Percentiles rank a stretch among this genome's conserved stretches.
Conservation (phyloP, 2,329 filamentous ascomycete species). For the Talaromyces sp. region DNA sequence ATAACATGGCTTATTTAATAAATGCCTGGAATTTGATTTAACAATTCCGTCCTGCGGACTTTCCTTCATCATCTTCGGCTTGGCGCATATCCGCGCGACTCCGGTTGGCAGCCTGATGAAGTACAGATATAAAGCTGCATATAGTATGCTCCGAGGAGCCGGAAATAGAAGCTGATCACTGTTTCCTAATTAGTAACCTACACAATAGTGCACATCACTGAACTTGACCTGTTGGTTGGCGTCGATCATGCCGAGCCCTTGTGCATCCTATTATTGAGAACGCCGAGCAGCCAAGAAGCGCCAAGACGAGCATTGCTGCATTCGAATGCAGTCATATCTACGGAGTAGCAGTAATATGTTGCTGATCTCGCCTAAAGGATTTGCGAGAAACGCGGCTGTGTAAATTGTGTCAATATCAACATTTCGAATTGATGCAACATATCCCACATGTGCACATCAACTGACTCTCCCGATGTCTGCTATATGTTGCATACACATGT, state of each 20-base stretch:
- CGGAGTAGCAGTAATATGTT: too few relatives aligned
- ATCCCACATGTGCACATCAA: too few relatives aligned
- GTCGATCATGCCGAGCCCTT: neutral
- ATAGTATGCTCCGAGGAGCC: too few relatives aligned
- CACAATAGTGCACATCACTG: neutral
- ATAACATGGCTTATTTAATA: neutral
- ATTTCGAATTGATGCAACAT: too few relatives aligned
- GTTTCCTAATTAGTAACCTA: neutral
- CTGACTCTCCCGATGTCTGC: too few relatives aligned
- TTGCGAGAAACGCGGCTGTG: neutral
- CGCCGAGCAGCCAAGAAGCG: neutral
- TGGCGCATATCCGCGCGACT: neutral
- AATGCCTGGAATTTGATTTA: neutral
- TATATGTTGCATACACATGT: neutral
- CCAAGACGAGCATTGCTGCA: neutral
- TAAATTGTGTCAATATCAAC: too few relatives aligned
- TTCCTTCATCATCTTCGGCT: neutral
- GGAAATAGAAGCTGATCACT: neutral
- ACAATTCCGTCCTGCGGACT: neutral
- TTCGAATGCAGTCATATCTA: neutral
- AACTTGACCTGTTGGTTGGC: neutral
- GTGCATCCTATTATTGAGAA: neutral
- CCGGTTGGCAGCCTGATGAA: neutral
- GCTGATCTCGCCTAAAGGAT: neutral
- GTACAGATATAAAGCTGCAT: neutral